Evolutionary conservation across 176 grass and related monocot species (phyloP).

Genomic region (Poa pratensis): DNA sequence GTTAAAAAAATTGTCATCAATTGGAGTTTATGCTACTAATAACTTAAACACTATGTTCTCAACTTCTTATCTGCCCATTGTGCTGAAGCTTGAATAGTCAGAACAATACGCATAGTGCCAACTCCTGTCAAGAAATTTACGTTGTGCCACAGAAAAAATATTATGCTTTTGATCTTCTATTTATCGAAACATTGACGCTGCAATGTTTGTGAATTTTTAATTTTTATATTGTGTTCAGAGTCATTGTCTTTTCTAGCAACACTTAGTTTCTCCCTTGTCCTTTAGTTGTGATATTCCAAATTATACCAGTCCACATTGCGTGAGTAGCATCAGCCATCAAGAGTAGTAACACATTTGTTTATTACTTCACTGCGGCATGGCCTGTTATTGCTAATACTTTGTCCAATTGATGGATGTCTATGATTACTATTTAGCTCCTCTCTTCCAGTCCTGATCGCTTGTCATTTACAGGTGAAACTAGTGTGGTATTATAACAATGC

Average conservation of each 20-base stretch:
- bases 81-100: constrained; percentile 2
- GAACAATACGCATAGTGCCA: neutral
- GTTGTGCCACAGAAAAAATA: neutral
- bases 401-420: neutral
- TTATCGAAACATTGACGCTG: neutral
- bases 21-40: constrained; percentile 20
- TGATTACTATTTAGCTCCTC: neutral
- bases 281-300: neutral
- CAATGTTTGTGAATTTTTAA: neutral
- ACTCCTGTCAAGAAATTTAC: neutral
- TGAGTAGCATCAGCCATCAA: neutral
- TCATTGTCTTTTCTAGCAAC: neutral
- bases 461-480: constrained; percentile 58
- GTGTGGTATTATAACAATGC: constrained; percentile 99
- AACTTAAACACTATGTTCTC: neutral
- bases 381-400: neutral
- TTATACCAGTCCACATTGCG: neutral
- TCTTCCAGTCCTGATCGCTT: constrained; percentile 13
- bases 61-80: neutral
- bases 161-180: constrained; percentile 29
- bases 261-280: neutral
- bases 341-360: neutral
- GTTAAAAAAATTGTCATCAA: neutral
- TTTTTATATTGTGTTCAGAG: neutral
- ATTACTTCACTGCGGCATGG: constrained; percentile 3